These are phyloP conservation scores for Sherardia arvensis DNA, from an alignment of 257 asterid species.

Conservation along the genomic window DNA sequence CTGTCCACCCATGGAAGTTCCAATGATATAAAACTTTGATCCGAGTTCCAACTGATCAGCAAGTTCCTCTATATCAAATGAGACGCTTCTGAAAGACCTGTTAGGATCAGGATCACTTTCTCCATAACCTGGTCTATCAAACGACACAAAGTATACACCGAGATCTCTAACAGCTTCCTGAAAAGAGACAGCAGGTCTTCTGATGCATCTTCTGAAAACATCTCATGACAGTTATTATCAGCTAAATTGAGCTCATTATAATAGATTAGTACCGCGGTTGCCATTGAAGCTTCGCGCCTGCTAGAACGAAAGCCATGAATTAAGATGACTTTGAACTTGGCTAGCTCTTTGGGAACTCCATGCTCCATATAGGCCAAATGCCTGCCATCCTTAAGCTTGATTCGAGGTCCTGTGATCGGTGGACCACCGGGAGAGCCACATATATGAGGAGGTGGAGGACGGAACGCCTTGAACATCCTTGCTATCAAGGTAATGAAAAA, in stretches of 20 bases:
- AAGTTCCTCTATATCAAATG: conserved; percentile 63
- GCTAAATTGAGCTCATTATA: too few species aligned
- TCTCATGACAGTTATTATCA: too few species aligned
- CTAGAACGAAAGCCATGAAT: conserved; percentile 60
- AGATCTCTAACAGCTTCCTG: conserved; percentile 48
- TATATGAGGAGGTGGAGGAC: conserved; percentile 53
- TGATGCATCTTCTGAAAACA: not conserved
- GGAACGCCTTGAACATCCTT: conserved; percentile 39
- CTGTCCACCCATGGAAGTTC: conserved; percentile 68
- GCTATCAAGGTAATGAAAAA: conserved; percentile 36
- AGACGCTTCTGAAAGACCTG: conserved; percentile 40
- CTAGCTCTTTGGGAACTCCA: conserved; percentile 62
- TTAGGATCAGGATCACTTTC: conserved; percentile 75
- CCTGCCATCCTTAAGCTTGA: conserved; percentile 70
- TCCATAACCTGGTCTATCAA: conserved; percentile 77
- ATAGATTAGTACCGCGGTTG: conserved; percentile 43
- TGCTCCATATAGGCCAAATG: conserved; percentile 65
- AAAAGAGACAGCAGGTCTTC: not conserved
- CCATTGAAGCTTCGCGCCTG: conserved; percentile 42
- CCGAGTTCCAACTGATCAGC: conserved; percentile 56
- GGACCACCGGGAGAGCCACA: conserved; percentile 67
- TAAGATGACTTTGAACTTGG: conserved; percentile 49
- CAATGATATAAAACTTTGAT: conserved; percentile 47
- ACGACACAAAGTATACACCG: conserved; percentile 54
- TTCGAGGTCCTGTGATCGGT: conserved; percentile 47